Conservation (phyloP, 192 early-diverging fungal species). For the Mortierella alpina region DNA sequence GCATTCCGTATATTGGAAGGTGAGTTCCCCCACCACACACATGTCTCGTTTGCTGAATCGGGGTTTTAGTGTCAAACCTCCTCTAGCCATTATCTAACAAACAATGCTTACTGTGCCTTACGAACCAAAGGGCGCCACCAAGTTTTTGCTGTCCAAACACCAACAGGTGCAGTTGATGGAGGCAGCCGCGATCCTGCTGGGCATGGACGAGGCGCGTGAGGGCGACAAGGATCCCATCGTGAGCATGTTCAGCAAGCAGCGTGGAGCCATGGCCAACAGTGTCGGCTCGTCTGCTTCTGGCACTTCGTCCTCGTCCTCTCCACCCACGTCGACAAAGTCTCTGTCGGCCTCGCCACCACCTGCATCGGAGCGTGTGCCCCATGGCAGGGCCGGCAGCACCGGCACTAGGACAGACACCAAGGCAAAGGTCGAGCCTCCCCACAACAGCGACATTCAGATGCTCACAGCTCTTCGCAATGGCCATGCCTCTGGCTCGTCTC, state of each 20-base stretch:
- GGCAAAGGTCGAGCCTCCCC: neutral
- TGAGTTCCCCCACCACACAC: slow-evolving; percentile 9
- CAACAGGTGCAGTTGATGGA: slow-evolving; percentile 78
- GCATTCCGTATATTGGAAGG: slow-evolving; percentile 73
- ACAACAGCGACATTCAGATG: slow-evolving; percentile 27
- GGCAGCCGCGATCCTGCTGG: slow-evolving; percentile 72
- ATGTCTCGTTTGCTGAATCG: neutral
- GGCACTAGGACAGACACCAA: neutral
- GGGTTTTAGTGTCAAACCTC: too few relatives aligned
- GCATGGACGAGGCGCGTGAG: slow-evolving; percentile 56
- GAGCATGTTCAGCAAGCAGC: slow-evolving; percentile 42
- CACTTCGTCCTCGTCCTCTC: slow-evolving; percentile 25
- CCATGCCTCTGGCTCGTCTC: neutral
- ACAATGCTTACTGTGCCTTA: neutral
- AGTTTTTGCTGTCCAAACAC: slow-evolving; percentile 72
- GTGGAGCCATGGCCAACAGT: slow-evolving; percentile 28
- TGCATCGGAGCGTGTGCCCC: slow-evolving; percentile 1
- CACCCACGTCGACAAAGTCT: slow-evolving; percentile 39
- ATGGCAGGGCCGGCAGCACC: neutral
- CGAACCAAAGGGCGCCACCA: slow-evolving; percentile 39
- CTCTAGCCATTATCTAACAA: neutral
- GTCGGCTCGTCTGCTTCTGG: slow-evolving; percentile 8
- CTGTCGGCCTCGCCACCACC: slow-evolving; percentile 36
- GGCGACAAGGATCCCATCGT: slow-evolving; percentile 46
- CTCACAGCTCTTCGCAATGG: slow-evolving; percentile 17